Evolutionary conservation across 495 filamentous ascomycete genomes (phyloP).

Genomic region (Aspergillus sparsus): DNA sequence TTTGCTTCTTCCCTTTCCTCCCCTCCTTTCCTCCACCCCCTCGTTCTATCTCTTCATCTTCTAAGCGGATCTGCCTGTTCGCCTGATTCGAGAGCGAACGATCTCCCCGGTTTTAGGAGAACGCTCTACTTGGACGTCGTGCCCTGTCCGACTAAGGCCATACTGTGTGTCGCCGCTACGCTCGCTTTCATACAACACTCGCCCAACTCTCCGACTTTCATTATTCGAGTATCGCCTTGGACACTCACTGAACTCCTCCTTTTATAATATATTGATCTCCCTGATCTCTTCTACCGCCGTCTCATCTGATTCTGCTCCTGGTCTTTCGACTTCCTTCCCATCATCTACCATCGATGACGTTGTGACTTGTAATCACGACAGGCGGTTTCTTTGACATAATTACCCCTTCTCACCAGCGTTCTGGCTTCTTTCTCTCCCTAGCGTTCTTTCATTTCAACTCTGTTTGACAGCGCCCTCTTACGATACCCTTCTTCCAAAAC

Average conservation of each 20-base stretch:
- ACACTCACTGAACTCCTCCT: constrained; percentile 21
- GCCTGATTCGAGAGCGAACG: constrained; percentile 8
- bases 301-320: not conserved
- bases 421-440: not conserved
- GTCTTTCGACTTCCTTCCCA: constrained; percentile 12
- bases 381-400: constrained; percentile 10
- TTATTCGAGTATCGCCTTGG: constrained; percentile 20
- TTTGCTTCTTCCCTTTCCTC: constrained; percentile 27
- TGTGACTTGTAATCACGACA: constrained; percentile 19
- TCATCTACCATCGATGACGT: constrained; percentile 21
- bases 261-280: constrained; percentile 2
- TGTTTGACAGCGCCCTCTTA: not conserved
- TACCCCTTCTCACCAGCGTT: constrained; percentile 4
- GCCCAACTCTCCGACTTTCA: constrained; percentile 19
- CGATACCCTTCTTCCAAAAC: constrained; percentile 12
- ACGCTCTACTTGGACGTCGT: constrained; percentile 18
- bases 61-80: not conserved
- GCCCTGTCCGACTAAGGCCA: constrained; percentile 28
- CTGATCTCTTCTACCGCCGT: constrained; percentile 4
- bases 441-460: constrained; percentile 5
- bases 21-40: constrained; percentile 16
- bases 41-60: constrained; percentile 1
- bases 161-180: constrained; percentile 44
- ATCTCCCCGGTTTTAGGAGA: constrained; percentile 18
- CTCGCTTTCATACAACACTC: constrained; percentile 29